Percentiles rank a stretch among this genome's conserved stretches.
These are phyloP conservation scores for Abortiporus biennis DNA, from an alignment of 1,284 basidiomycete genomes.

Conservation along the genomic window DNA sequence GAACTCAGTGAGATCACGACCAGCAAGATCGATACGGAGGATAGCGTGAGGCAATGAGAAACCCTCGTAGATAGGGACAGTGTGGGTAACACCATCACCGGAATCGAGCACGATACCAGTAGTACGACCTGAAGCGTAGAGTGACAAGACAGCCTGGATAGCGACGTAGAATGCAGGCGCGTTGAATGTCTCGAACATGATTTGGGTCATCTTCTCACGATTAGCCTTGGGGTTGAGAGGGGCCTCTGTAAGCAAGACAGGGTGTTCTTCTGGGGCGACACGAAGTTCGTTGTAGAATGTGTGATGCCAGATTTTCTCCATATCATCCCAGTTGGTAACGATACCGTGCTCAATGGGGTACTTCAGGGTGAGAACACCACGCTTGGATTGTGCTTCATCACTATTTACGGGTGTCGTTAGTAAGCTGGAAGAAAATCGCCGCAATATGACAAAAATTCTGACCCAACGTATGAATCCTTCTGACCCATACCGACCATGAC, in stretches of 20 bases:
- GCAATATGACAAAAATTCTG: conserved; percentile 17
- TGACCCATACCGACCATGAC: conserved; percentile 89
- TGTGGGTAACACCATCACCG: conserved; percentile 92
- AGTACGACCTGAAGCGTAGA: conserved; percentile 89
- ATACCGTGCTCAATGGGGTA: conserved; percentile 83
- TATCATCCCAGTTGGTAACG: conserved; percentile 96
- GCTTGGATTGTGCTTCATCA: conserved; percentile 93
- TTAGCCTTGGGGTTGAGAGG: conserved; percentile 92
- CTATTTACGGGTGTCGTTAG: conserved; percentile 27
- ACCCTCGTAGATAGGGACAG: conserved; percentile 93
- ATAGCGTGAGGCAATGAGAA: conserved; percentile 95
- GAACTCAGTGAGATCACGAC: conserved; percentile 92
- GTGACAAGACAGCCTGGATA: conserved; percentile 89
- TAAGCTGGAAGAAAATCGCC: too few relatives aligned
- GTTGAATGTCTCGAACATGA: conserved; percentile 98
- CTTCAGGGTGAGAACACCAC: conserved; percentile 91
- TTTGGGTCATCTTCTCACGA: conserved; percentile 96
- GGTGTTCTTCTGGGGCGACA: conserved; percentile 87
- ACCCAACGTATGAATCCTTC: conserved; percentile 88
- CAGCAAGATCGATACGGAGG: conserved; percentile 90
- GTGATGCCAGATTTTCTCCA: conserved; percentile 95
- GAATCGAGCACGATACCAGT: conserved; percentile 95
- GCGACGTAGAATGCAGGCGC: conserved; percentile 90
- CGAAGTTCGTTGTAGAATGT: conserved; percentile 87
- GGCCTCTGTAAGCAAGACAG: conserved; percentile 90